phyloP scores from a whole-genome alignment of 805 yeast genomes.

The Kluyveromyces siamensis region DNA sequence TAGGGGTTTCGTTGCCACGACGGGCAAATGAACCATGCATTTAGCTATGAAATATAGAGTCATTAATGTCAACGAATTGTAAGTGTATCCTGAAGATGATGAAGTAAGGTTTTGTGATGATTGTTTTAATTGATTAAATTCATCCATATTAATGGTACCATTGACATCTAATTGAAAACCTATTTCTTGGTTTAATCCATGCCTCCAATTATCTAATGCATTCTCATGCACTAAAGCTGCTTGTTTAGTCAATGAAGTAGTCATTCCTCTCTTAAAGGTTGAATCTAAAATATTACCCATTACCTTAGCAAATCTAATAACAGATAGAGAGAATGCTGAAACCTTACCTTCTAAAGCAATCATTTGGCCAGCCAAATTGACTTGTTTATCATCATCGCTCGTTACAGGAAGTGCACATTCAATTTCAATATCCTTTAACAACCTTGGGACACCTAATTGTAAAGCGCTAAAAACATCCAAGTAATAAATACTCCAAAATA shows the following conservation, averaged over 20 bases:
- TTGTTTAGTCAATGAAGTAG: constrained; percentile 20
- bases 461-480: constrained; percentile 69
- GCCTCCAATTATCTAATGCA: constrained; percentile 69
- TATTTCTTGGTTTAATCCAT: constrained; percentile 53
- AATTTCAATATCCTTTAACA: constrained; percentile 70
- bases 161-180: constrained; percentile 57
- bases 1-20: constrained; percentile 39
- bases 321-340: constrained; percentile 48
- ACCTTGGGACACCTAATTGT: constrained; percentile 73
- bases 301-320: constrained; percentile 63
- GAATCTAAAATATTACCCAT: constrained; percentile 66
- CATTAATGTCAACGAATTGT: constrained; percentile 36
- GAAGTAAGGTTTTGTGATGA: constrained; percentile 4
- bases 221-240: constrained; percentile 43
- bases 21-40: constrained; percentile 55
- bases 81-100: constrained; percentile 18
- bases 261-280: constrained; percentile 49
- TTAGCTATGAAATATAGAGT: constrained; percentile 54
- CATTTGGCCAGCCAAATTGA: constrained; percentile 36
- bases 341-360: constrained; percentile 63
- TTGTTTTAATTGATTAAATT: constrained; percentile 10
- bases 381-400: constrained; percentile 46
- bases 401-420: constrained; percentile 79
- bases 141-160: constrained; percentile 31
- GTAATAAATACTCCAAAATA: constrained; percentile 78